Evolutionary conservation across 2,329 filamentous ascomycete genomes (phyloP).

Genomic region (Juglanconis juglandina): DNA sequence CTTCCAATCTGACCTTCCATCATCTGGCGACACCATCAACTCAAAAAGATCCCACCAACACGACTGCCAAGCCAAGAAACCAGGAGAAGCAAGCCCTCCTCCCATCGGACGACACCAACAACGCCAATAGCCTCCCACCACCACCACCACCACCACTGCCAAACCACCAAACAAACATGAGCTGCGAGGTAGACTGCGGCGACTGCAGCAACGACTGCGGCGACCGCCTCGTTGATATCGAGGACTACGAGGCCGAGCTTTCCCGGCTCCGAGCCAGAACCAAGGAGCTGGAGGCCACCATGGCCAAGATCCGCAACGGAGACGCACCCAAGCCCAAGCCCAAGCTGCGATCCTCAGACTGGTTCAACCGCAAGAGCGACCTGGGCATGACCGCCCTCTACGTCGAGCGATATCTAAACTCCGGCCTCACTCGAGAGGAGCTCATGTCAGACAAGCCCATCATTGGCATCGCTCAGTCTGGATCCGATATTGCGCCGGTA

Average conservation of each 20-base stretch:
- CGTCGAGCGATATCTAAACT: constrained; percentile 49
- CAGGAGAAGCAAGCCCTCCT: neutral
- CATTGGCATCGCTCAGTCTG: constrained; percentile 50
- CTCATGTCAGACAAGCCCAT: constrained; percentile 47
- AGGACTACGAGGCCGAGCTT: constrained; percentile 25
- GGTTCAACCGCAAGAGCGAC: constrained; percentile 41
- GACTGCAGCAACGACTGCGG: constrained; percentile 13
- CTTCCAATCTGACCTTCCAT: too few relatives aligned
- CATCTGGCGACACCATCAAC: too few relatives aligned
- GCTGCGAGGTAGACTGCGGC: constrained; percentile 9
- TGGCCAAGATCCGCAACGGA: constrained; percentile 12
- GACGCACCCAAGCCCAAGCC: neutral
- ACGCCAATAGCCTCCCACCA: neutral
- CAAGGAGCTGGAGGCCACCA: constrained; percentile 23
- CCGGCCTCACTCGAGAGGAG: constrained; percentile 46
- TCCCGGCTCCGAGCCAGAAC: constrained; percentile 20
- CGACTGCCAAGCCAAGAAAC: neutral
- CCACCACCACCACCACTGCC: neutral
- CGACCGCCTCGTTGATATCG: constrained; percentile 20
- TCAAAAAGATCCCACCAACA: neutral
- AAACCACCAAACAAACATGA: constrained; percentile 3
- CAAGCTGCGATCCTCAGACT: constrained; percentile 36
- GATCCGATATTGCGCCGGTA: constrained; percentile 43
- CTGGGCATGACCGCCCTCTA: constrained; percentile 34
- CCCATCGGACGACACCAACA: neutral